A percentile compares a stretch with the other conserved stretches of the same genome.
These are phyloP conservation scores for Phytopythium cucurbitacearum DNA, from an alignment of 352 stramenopile genomes.

Conservation along the genomic window DNA sequence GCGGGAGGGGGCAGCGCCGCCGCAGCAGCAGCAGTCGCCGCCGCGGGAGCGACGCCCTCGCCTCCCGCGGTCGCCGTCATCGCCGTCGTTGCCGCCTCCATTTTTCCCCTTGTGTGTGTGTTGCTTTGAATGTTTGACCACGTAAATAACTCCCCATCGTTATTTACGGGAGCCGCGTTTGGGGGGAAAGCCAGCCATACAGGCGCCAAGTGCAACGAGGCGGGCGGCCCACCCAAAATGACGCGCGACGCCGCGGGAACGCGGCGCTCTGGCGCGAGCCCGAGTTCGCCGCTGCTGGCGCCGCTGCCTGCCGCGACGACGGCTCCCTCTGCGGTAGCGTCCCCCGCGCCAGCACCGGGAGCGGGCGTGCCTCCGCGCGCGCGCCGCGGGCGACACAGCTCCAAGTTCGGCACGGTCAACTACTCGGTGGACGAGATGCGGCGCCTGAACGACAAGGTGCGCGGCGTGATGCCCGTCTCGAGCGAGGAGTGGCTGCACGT, in stretches of 20 bases:
- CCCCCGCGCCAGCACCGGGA: constrained; percentile 4
- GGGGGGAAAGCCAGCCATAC: no score
- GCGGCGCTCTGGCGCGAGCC: constrained; percentile 7
- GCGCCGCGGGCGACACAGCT: constrained; percentile 30
- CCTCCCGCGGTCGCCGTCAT: background rate
- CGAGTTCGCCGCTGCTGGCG: background rate
- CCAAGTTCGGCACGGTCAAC: constrained; percentile 63
- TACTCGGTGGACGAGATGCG: constrained; percentile 70
- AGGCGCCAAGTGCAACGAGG: background rate
- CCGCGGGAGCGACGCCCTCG: background rate
- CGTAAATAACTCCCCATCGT: no score
- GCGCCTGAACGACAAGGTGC: constrained; percentile 55
- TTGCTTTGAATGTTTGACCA: no score
- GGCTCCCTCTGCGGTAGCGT: background rate
- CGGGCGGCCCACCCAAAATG: background rate
- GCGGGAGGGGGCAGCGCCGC: constrained; percentile 6
- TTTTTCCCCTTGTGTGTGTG: background rate
- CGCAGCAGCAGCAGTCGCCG: constrained; percentile 8
- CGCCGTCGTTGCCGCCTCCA: background rate
- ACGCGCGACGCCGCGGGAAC: constrained; percentile 3
- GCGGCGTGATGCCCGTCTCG: constrained; percentile 39
- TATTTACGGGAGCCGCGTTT: no score
- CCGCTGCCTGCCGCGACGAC: background rate
- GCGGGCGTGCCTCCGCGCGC: constrained; percentile 1
- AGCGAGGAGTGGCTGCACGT: constrained; percentile 63